Evolutionary conservation across 2,329 filamentous ascomycete species (phyloP), one percentile per base, ranked within the genome.

Genomic region (Colletotrichum falcatum): DNA sequence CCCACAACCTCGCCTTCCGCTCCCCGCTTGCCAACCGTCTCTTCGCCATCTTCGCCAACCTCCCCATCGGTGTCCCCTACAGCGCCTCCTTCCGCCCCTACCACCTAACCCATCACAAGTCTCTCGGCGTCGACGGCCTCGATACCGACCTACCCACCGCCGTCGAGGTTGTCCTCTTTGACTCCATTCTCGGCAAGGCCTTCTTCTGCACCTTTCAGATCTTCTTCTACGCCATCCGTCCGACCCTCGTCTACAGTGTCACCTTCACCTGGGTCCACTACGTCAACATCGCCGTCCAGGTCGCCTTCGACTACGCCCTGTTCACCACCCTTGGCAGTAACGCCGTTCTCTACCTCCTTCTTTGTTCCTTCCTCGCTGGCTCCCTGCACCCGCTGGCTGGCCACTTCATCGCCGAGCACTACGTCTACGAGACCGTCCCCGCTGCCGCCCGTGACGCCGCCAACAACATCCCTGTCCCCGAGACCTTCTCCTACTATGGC

Each of bases 191-290:
- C 23, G 96, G 96, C 80, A 99, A 99, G 84, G 92, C 96, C 74
- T 99, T 99, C 86, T 99, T 99, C 88, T 95, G 93, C 84, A 99
- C 96, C 75, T 99, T 98, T 85, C 96, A 99, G 83, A 98, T 99
- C 81, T 89, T 99, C 79, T 99, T 99, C 88, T 99, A 99, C 85
- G 96, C 96, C 77, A 83, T 99, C 61, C 93, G 96, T 20, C 96
- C 96, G 72, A 97, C 98, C 92, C 91, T 95, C 83, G 89, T 99
- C 76, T 97, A 97, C 87, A 89, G 90, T 76, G 88, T 98, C 6
- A 94, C 95, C 46, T 89, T 98, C 80, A 98, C 95, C 62, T 88
- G 87, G 78, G 90, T 98, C 68, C 95, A 98, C 82, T 86, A 90
- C 69, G 83, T 94, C 82, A 99, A 99, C 83, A 87, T 99, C 62